These are phyloP conservation scores for Straminergon stramineum DNA, from an alignment of 225 moss, liverwort and hornwort genomes.

Conservation along the genomic window DNA sequence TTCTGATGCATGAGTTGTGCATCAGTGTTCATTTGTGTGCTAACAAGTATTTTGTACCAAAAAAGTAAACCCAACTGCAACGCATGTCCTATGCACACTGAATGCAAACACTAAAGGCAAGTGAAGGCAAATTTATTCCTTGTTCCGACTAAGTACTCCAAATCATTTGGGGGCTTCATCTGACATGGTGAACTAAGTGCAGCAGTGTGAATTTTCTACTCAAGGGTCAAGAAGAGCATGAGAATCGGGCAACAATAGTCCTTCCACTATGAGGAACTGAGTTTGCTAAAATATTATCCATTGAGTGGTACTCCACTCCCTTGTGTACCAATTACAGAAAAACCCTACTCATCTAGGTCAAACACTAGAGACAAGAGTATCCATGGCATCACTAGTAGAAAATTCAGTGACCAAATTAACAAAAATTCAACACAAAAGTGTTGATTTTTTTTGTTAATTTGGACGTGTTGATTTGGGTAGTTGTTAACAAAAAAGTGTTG, in stretches of 20 bases:
- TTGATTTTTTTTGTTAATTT: too few relatives aligned
- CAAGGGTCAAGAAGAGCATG: constrained; percentile 23
- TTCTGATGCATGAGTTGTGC: too few relatives aligned
- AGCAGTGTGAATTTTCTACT: constrained; percentile 51
- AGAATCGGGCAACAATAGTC: not conserved
- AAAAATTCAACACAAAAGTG: too few relatives aligned
- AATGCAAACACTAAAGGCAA: constrained; percentile 80
- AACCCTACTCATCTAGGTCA: constrained; percentile 28
- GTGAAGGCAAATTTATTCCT: not conserved
- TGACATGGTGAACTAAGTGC: not conserved
- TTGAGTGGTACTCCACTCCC: not conserved
- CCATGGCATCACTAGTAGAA: too few relatives aligned
- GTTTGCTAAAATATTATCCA: not conserved
- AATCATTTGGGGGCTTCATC: not conserved
- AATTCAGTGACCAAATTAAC: too few relatives aligned
- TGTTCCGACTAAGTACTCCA: not conserved
- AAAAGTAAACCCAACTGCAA: constrained; percentile 91
- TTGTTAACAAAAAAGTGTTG: too few relatives aligned
- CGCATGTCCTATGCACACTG: constrained; percentile 72
- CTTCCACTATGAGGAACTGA: constrained; percentile 13
- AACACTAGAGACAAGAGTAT: not conserved
- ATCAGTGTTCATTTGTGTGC: too few relatives aligned
- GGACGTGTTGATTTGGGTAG: too few relatives aligned
- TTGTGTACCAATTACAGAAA: constrained; percentile 66
- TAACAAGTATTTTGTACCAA: constrained; percentile 98